A percentile compares a stretch with the other conserved stretches of the same genome.
These are phyloP conservation scores for Diutina siamensis DNA, from an alignment of 1,139 yeast genomes.

Conservation along the genomic window DNA sequence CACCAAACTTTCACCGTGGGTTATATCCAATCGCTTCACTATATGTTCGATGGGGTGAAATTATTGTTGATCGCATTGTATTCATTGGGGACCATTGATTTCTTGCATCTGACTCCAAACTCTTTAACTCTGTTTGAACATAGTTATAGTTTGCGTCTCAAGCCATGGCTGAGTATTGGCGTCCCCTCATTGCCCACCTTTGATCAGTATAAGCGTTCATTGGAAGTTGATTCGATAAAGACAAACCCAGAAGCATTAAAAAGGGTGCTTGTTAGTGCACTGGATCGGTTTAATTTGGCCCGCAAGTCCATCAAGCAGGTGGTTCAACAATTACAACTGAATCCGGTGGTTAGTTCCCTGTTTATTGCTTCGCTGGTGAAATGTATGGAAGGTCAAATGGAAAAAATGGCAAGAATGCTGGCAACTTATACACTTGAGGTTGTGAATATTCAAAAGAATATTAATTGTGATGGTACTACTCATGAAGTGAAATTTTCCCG, in stretches of 20 bases:
- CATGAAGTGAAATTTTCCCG: neutral
- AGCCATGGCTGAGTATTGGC: conserved; percentile 76
- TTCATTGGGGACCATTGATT: conserved; percentile 9
- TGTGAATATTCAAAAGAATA: neutral
- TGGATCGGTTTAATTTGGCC: neutral
- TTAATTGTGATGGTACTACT: neutral
- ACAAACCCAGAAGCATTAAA: neutral
- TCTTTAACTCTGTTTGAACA: conserved; percentile 33
- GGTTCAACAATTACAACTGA: neutral
- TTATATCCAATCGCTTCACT: conserved; percentile 6
- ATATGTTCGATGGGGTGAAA: conserved; percentile 18
- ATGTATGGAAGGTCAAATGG: neutral
- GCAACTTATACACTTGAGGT: neutral
- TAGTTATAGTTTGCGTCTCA: conserved; percentile 61
- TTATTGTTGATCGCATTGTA: conserved; percentile 16
- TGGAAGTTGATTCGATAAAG: conserved; percentile 6
- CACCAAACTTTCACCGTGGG: neutral
- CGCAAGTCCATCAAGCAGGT: neutral
- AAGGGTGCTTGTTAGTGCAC: neutral
- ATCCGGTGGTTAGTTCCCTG: neutral
- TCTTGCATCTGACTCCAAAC: conserved; percentile 17
- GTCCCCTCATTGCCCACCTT: conserved; percentile 56
- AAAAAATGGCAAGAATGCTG: neutral
- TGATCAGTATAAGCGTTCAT: conserved; percentile 18
- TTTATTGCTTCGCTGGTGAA: neutral